These are phyloP conservation scores for Hepatocystis sp. DNA, from an alignment of 169 alveolate species.

Conservation along the genomic window DNA sequence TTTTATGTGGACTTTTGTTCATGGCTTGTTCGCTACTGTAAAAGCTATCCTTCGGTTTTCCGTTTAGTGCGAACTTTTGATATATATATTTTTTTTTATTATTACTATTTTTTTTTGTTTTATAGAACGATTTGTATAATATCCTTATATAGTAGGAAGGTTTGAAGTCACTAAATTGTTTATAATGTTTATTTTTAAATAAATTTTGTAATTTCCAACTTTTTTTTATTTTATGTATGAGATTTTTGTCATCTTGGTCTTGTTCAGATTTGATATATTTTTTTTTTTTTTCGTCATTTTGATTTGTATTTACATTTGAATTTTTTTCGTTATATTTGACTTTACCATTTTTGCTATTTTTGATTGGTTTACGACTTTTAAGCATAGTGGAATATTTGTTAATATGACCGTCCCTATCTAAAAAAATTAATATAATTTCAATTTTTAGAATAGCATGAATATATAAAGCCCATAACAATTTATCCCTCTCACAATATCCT, in stretches of 20 bases:
- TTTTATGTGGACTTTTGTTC: slow-evolving; percentile 47
- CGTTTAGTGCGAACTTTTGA: not conserved
- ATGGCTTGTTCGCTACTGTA: slow-evolving; percentile 16
- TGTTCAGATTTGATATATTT: not conserved
- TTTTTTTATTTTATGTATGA: not conserved
- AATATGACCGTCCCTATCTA: too few species aligned
- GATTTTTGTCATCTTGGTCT: not conserved
- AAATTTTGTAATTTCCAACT: not conserved
- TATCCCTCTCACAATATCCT: slow-evolving; percentile 68
- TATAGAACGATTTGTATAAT: slow-evolving; percentile 54
- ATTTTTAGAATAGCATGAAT: slow-evolving; percentile 51
- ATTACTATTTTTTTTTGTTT: slow-evolving; percentile 5
- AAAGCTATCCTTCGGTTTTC: too few species aligned
- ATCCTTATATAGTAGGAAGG: slow-evolving; percentile 75
- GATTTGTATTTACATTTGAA: not conserved
- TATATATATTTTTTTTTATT: too few species aligned
- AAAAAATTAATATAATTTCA: slow-evolving; percentile 37
- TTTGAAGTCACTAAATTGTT: slow-evolving; percentile 48
- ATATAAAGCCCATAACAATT: slow-evolving; percentile 56
- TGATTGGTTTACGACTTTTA: too few species aligned
- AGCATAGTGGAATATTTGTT: too few species aligned
- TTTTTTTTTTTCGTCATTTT: too few species aligned
- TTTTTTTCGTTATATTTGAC: not conserved
- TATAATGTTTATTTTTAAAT: slow-evolving; percentile 33
- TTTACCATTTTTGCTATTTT: not conserved